Conservation (phyloP, 1,139 yeast species). For the Geotrichum cucujoidarum region DNA sequence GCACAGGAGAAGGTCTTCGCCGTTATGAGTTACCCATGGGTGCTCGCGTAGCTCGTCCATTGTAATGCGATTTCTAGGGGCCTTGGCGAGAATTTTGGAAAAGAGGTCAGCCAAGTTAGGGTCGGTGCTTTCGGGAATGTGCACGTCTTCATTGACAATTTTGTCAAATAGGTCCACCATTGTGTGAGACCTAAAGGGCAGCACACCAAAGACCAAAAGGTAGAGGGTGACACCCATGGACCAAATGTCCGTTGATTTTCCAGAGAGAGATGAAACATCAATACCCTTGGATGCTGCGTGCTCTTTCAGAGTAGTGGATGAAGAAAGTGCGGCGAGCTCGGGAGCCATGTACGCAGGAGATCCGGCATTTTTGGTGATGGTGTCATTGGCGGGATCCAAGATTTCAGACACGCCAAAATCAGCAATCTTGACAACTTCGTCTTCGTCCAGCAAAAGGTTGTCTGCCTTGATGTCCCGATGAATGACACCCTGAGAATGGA, state of each 20-base stretch:
- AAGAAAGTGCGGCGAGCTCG: conserved; percentile 56
- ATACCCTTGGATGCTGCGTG: conserved; percentile 24
- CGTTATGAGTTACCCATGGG: conserved; percentile 49
- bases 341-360: conserved; percentile 85
- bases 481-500: conserved; percentile 88
- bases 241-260: conserved; percentile 75
- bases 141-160: conserved; percentile 30
- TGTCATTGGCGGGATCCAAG: conserved; percentile 47
- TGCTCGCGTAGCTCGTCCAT: conserved; percentile 53
- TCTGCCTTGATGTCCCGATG: conserved; percentile 97
- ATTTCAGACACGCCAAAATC: conserved; percentile 93
- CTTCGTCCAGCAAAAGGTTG: conserved; percentile 67
- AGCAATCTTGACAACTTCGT: conserved; percentile 78
- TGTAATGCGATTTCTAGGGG: conserved; percentile 50
- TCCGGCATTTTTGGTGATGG: conserved; percentile 60
- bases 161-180: conserved; percentile 48
- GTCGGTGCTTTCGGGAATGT: conserved; percentile 21
- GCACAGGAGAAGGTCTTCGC: conserved; percentile 38
- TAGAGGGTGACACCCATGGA: conserved; percentile 65
- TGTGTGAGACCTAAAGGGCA: conserved; percentile 39
- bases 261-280: conserved; percentile 44
- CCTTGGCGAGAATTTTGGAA: conserved; percentile 41
- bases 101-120: conserved; percentile 30
- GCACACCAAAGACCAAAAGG: conserved; percentile 37
- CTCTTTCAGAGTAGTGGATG: conserved; percentile 8